A percentile compares a stretch with the other conserved stretches of the same genome.
phyloP scores from a whole-genome alignment of 768 basidiomycete species.

The Nidularia pulvinata region DNA sequence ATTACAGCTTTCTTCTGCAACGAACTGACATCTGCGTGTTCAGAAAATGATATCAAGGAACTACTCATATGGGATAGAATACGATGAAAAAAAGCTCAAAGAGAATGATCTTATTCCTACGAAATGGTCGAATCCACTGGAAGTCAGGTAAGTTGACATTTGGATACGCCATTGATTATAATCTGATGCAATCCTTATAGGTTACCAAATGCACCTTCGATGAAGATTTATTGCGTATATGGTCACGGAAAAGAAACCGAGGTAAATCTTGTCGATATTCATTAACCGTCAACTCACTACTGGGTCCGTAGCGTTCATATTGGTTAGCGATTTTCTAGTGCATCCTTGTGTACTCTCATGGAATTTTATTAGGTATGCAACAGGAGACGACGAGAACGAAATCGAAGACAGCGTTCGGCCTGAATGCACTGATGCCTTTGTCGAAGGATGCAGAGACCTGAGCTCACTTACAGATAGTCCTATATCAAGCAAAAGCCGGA shows the following conservation, averaged over 20 bases:
- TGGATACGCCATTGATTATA: background rate
- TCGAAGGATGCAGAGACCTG: conserved; percentile 36
- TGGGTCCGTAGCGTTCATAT: conserved; percentile 67
- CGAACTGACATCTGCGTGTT: background rate
- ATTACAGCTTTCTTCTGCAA: background rate
- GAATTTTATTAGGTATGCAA: conserved; percentile 56
- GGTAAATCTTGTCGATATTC: conserved; percentile 34
- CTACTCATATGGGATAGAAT: conserved; percentile 89
- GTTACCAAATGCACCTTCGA: conserved; percentile 86
- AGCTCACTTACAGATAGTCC: conserved; percentile 53
- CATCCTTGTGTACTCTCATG: background rate
- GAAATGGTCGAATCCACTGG: conserved; percentile 94
- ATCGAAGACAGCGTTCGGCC: conserved; percentile 45
- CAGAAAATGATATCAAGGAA: conserved; percentile 84
- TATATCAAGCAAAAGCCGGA: conserved; percentile 66
- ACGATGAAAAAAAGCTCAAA: conserved; percentile 60
- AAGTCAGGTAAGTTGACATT: conserved; percentile 52
- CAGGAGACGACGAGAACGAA: conserved; percentile 68
- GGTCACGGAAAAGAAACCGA: conserved; percentile 97
- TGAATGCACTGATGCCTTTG: conserved; percentile 37
- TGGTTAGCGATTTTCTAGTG: conserved; percentile 45
- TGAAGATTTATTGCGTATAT: conserved; percentile 93
- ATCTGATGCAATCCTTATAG: conserved; percentile 28
- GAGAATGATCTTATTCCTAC: conserved; percentile 70
- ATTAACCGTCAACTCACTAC: background rate